These are phyloP conservation scores for Suillus lakei DNA, from an alignment of 768 basidiomycete genomes.

Conservation along the genomic window DNA sequence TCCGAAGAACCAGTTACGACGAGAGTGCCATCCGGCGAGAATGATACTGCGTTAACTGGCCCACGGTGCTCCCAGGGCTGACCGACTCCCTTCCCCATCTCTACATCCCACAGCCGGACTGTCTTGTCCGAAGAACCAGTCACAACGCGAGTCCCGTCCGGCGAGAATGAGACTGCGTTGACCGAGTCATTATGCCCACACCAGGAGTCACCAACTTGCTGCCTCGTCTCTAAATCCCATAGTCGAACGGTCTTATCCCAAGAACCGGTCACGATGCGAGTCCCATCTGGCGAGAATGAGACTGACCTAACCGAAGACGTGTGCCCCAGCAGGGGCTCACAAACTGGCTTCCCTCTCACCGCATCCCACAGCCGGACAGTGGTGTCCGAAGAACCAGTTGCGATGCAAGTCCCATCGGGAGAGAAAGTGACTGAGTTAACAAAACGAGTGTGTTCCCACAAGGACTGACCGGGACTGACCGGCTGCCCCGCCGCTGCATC, in stretches of 20 bases:
- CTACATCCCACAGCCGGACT: not conserved
- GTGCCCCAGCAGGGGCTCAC: not conserved
- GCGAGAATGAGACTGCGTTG: slow-evolving; percentile 13
- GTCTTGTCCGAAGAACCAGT: not conserved
- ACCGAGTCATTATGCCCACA: slow-evolving; percentile 5
- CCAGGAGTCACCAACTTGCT: slow-evolving; percentile 1
- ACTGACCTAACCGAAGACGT: not conserved
- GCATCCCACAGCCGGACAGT: slow-evolving; percentile 23
- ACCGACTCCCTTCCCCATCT: not conserved
- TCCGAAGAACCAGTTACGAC: slow-evolving; percentile 23
- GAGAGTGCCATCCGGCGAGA: slow-evolving; percentile 1
- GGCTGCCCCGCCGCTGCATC: not conserved
- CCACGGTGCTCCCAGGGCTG: not conserved
- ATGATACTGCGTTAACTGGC: not conserved
- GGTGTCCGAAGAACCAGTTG: slow-evolving; percentile 21
- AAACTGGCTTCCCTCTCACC: not conserved
- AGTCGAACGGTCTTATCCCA: not conserved
- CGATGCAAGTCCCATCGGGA: slow-evolving; percentile 20
- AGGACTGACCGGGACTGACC: slow-evolving; percentile 1
- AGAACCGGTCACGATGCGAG: slow-evolving; percentile 5
- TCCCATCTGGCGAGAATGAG: slow-evolving; percentile 12
- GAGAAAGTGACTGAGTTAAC: slow-evolving; percentile 26
- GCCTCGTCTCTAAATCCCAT: slow-evolving; percentile 8
- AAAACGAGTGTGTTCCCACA: slow-evolving; percentile 16
- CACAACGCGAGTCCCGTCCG: slow-evolving; percentile 5